phyloP scores from a whole-genome alignment of 1,284 basidiomycete genomes.

The Tilletia caries region DNA sequence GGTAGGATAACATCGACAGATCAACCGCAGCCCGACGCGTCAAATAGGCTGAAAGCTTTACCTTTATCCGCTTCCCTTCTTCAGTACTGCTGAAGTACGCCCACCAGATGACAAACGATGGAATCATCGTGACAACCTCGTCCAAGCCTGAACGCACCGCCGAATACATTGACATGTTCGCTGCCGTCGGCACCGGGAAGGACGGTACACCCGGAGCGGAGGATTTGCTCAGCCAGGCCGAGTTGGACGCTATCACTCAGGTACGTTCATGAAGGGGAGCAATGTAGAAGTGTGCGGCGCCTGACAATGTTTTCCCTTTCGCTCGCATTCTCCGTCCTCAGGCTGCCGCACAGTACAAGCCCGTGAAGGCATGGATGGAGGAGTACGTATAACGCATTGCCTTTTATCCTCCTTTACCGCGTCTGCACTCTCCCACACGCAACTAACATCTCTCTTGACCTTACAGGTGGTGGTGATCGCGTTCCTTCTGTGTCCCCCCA shows the following conservation, averaged over 20 bases:
- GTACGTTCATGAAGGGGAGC: too few relatives aligned
- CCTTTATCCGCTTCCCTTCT: background rate
- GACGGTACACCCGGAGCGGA: background rate
- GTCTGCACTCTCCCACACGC: too few relatives aligned
- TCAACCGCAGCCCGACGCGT: too few relatives aligned
- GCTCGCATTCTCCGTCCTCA: background rate
- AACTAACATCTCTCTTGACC: background rate
- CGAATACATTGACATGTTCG: constrained; percentile 5
- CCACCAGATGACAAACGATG: background rate
- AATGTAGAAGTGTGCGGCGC: too few relatives aligned
- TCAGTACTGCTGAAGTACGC: constrained; percentile 10
- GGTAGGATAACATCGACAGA: too few relatives aligned
- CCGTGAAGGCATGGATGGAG: background rate
- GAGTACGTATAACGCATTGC: constrained; percentile 6
- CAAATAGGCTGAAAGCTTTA: too few relatives aligned
- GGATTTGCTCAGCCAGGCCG: background rate
- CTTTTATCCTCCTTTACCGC: background rate
- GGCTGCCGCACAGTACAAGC: background rate
- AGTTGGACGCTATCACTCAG: background rate
- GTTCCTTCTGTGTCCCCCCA: background rate
- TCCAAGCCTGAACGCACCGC: background rate
- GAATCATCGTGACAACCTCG: constrained; percentile 1
- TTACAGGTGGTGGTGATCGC: constrained; percentile 1
- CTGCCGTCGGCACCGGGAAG: background rate
- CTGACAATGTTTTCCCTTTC: background rate